Conservation (phyloP, 2,329 filamentous ascomycete genomes). For the Nemania serpens region DNA sequence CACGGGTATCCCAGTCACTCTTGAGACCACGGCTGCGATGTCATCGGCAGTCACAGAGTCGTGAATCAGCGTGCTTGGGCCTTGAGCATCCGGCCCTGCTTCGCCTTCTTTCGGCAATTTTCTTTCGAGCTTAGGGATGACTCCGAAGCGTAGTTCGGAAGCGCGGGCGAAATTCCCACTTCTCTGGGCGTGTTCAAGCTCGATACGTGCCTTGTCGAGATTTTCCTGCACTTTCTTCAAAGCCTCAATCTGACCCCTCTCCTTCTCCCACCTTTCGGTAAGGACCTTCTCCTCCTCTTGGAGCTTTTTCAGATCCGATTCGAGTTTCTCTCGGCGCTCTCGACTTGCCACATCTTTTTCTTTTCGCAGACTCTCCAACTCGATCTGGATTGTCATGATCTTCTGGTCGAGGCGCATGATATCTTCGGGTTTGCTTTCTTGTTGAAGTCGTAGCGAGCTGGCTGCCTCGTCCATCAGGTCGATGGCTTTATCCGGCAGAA, state of each 20-base stretch:
- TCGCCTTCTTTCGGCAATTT: conserved; percentile 78
- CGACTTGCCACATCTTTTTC: conserved; percentile 89
- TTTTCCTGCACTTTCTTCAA: conserved; percentile 88
- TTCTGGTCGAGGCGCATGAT: conserved; percentile 91
- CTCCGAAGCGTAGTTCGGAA: conserved; percentile 87
- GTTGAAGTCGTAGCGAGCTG: conserved; percentile 85
- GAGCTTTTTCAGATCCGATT: conserved; percentile 74
- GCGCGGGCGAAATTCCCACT: conserved; percentile 87
- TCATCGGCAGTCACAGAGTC: conserved; percentile 96
- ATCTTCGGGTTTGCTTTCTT: conserved; percentile 94
- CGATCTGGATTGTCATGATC: conserved; percentile 97
- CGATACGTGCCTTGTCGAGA: conserved; percentile 82
- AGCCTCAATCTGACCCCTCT: conserved; percentile 80
- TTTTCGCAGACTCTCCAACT: conserved; percentile 90
- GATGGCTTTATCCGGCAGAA: conserved; percentile 95
- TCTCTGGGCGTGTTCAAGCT: conserved; percentile 85
- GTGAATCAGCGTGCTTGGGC: conserved; percentile 71
- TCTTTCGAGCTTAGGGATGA: conserved; percentile 79
- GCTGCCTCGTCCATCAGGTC: conserved; percentile 96
- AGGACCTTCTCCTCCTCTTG: conserved; percentile 77
- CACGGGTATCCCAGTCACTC: conserved; percentile 90
- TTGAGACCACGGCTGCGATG: conserved; percentile 88
- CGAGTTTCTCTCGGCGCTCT: conserved; percentile 84
- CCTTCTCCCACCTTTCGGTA: conserved; percentile 86
- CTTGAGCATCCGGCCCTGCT: conserved; percentile 38